phyloP scores from a whole-genome alignment of 805 yeast genomes.

The Schwanniomyces occidentalis region DNA sequence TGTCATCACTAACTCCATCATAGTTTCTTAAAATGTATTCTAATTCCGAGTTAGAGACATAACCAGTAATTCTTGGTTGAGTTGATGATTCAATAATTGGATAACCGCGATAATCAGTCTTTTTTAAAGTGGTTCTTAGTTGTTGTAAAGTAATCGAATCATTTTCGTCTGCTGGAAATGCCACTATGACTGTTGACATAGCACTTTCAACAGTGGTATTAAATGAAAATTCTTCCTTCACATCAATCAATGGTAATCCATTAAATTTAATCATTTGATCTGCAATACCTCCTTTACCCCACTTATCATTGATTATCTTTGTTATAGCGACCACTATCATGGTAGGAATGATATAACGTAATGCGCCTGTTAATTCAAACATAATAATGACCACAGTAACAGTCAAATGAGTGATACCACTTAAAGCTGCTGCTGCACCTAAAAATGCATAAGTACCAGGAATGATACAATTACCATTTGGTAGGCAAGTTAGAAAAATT shows the following conservation, averaged over 20 bases:
- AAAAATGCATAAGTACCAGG: constrained; percentile 95
- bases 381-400: constrained; percentile 92
- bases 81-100: constrained; percentile 51
- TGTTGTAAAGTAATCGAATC: constrained; percentile 29
- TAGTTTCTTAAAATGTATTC: constrained; percentile 23
- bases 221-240: constrained; percentile 66
- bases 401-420: constrained; percentile 92
- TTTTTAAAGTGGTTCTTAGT: constrained; percentile 31
- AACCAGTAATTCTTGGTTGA: constrained; percentile 46
- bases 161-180: constrained; percentile 36
- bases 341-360: constrained; percentile 87
- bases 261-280: constrained; percentile 90
- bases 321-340: constrained; percentile 95
- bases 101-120: constrained; percentile 45
- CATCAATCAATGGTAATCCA: constrained; percentile 80
- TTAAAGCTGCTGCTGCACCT: constrained; percentile 93
- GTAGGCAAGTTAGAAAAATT: constrained; percentile 32
- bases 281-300: constrained; percentile 82
- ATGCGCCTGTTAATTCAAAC: constrained; percentile 96
- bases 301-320: constrained; percentile 69
- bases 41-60: constrained; percentile 44
- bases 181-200: constrained; percentile 51
- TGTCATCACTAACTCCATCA: constrained; percentile 14
- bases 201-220: constrained; percentile 48
- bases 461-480: constrained; percentile 59